phyloP scores from a whole-genome alignment of 2,329 filamentous ascomycete genomes.

The Clonostachys chloroleuca region DNA sequence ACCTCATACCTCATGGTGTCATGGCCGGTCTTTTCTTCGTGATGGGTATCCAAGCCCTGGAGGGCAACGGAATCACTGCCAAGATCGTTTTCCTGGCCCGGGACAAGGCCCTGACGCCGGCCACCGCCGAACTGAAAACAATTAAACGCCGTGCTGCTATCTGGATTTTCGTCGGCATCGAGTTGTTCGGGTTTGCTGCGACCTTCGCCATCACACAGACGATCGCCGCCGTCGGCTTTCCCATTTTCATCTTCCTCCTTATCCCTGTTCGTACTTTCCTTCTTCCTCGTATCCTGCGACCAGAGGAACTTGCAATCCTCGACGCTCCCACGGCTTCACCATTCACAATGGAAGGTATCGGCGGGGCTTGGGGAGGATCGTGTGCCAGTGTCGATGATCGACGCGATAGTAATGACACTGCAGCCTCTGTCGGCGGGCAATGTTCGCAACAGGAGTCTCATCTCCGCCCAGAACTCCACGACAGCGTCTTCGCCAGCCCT shows the following conservation, averaged over 20 bases:
- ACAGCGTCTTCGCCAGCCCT: conserved; percentile 9
- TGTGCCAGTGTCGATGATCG: conserved; percentile 9
- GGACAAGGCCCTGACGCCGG: conserved; percentile 58
- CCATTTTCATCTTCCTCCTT: conserved; percentile 66
- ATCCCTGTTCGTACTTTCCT: conserved; percentile 63
- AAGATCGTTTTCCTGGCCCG: conserved; percentile 68
- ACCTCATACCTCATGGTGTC: conserved; percentile 75
- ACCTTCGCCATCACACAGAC: conserved; percentile 84
- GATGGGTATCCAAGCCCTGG: conserved; percentile 76
- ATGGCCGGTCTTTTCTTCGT: conserved; percentile 80
- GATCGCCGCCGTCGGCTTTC: conserved; percentile 77
- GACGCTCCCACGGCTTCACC: conserved; percentile 73
- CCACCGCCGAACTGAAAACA: conserved; percentile 53
- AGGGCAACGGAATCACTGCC: conserved; percentile 71
- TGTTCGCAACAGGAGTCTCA: conserved; percentile 4
- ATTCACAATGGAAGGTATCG: conserved; percentile 73
- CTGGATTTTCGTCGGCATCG: conserved; percentile 66
- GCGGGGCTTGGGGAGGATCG: conserved; percentile 50
- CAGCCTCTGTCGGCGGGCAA: conserved; percentile 11
- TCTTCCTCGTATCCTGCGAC: conserved; percentile 56
- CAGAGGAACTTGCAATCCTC: conserved; percentile 55
- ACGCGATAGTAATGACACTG: neutral
- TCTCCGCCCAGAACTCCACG: neutral
- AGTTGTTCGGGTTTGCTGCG: conserved; percentile 67
- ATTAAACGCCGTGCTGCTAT: conserved; percentile 60